Evolutionary conservation across 805 yeast genomes (phyloP).

Genomic region (Metschnikowia kunwiensis): DNA sequence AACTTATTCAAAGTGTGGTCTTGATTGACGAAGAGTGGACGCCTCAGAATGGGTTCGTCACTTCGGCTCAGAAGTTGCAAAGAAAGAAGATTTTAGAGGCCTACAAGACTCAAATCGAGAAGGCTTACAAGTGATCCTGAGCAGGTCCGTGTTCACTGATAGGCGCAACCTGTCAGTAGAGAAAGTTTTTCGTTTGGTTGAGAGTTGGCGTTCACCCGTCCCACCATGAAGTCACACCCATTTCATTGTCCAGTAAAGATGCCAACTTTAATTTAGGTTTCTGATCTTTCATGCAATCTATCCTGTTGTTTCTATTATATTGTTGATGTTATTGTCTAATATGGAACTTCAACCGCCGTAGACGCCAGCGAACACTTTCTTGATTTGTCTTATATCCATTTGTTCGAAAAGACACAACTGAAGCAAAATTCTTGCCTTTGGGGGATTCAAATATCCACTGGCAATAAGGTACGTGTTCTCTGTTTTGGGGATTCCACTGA

Average conservation of each 20-base stretch:
- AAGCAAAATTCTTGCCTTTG: conserved; percentile 55
- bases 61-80: conserved; percentile 95
- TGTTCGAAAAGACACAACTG: conserved; percentile 52
- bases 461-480: conserved; percentile 37
- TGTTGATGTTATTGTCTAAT: neutral
- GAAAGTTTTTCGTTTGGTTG: too few relatives aligned
- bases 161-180: too few relatives aligned
- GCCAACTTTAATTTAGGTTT: too few relatives aligned
- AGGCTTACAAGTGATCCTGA: conserved; percentile 43
- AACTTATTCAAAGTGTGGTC: conserved; percentile 74
- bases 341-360: conserved; percentile 27
- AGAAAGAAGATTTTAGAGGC: conserved; percentile 80
- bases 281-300: too few relatives aligned
- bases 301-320: conserved; percentile 1
- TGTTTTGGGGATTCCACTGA: conserved; percentile 37
- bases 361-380: conserved; percentile 46
- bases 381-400: conserved; percentile 39
- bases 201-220: too few relatives aligned
- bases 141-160: too few relatives aligned
- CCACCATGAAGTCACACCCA: too few relatives aligned
- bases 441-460: conserved; percentile 65
- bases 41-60: conserved; percentile 89
- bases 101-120: conserved; percentile 64
- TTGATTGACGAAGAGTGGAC: conserved; percentile 94
- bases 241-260: too few relatives aligned